Evolutionary conservation across 163 green algal species (phyloP), one percentile per base, ranked within the genome.

Genomic region (Trebouxiophyceae sp.): DNA sequence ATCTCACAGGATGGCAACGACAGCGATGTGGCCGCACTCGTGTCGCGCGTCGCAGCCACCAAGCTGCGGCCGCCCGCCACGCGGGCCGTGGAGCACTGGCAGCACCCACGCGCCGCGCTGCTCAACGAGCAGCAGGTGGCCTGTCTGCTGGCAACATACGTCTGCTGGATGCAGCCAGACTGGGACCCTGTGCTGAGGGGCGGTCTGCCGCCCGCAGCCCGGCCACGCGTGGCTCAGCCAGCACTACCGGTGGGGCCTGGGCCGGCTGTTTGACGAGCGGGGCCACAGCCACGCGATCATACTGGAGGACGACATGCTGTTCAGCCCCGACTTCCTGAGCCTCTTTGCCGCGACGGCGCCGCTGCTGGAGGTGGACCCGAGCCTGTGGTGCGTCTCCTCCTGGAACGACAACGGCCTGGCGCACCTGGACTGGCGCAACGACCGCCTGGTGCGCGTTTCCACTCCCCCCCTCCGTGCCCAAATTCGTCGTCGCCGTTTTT

Each of bases 351-450:
- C 76, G 16, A 76, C 73, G 12, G 80, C 79, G 1, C 46, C 65
- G n/a, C 70, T 90, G 57, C 70, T 91, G 44, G 77, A 87, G 31
- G 34, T 45, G 22, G 79, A 85, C 59, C 72, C 70, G 23, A 71
- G 70, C 19, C 46, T 91, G 2, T 82, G 78, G 70, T 84, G 78
- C 44, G 55, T 86, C 3, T 88, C 77, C 20, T 77, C 71, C 16
- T 91, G 84, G 84, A 91, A 91, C 60, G 84, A 91, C 76, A 91
- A 91, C 65, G 83, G 83, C 23, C 71, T 76, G 31, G 50, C n/a
- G 0, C 65, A 6, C 39, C 74, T 74, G 33, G 60, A 59, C 63
- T 89, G 67, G 83, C 70, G 69, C 56, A 44, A 44, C 33, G 75
- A 68, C 24, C 61, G 56, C 6, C 55, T 77, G 45, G 66, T 77